Percentiles rank a stretch among this genome's conserved stretches.
Conservation (phyloP, 2,329 filamentous ascomycete genomes). For the Botryotinia globosa region DNA sequence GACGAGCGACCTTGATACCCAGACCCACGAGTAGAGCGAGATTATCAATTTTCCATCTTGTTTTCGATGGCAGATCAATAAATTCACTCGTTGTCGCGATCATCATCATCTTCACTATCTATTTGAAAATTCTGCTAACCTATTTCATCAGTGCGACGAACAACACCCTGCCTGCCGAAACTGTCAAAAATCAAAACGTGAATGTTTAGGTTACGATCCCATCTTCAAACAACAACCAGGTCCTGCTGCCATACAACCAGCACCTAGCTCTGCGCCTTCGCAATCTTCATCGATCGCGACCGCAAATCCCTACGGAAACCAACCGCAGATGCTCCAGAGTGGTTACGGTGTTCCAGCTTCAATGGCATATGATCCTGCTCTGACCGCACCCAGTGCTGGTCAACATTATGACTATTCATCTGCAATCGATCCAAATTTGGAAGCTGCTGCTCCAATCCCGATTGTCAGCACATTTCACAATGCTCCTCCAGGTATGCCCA, state of each 20-base stretch:
- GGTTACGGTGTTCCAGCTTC: conserved; percentile 10
- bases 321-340: conserved; percentile 46
- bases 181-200: conserved; percentile 84
- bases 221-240: conserved; percentile 72
- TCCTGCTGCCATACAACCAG: conserved; percentile 70
- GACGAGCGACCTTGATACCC: conserved; percentile 23
- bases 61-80: conserved; percentile 15
- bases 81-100: conserved; percentile 8
- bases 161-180: conserved; percentile 88
- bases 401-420: conserved; percentile 54
- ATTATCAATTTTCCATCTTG: conserved; percentile 17
- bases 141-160: conserved; percentile 78
- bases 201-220: conserved; percentile 82
- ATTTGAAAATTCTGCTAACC: conserved; percentile 19
- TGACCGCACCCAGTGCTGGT: conserved; percentile 43
- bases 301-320: conserved; percentile 46
- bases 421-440: conserved; percentile 44
- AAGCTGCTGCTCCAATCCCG: conserved; percentile 43
- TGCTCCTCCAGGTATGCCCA: conserved; percentile 36
- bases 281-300: conserved; percentile 32
- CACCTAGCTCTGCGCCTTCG: conserved; percentile 48
- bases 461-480: conserved; percentile 27
- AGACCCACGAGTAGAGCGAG: conserved; percentile 21
- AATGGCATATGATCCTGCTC: conserved; percentile 27
- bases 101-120: conserved; percentile 14